Conservation (phyloP, 108 stramenopile species). For the Thalassiosira profunda region DNA sequence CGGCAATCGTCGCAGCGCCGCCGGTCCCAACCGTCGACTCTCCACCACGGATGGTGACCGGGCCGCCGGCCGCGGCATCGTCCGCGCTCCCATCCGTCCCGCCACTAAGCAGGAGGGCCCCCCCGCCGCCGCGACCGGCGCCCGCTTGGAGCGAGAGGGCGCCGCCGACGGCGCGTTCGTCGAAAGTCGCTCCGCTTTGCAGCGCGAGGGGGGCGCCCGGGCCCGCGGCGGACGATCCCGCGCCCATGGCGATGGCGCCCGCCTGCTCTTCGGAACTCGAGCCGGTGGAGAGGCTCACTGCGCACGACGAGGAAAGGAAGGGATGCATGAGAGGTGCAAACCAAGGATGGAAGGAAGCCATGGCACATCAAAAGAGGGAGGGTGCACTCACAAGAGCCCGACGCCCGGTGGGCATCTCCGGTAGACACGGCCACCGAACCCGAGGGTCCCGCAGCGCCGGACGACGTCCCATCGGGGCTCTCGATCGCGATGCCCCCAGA, state of each 20-base stretch:
- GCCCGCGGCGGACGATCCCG: not conserved
- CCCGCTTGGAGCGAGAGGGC: no score
- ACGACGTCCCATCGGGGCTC: conserved; percentile 10
- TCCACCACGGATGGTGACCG: conserved; percentile 8
- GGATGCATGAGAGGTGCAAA: not conserved
- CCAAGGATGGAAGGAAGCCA: not conserved
- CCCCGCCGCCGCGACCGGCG: no score
- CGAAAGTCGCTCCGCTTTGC: no score
- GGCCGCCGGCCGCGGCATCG: conserved; percentile 1
- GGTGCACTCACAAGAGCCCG: conserved; percentile 8
- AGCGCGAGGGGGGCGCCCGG: no score
- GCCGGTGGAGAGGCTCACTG: conserved; percentile 2
- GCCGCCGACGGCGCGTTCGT: no score
- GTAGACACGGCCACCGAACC: conserved; percentile 9
- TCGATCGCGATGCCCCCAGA: conserved; percentile 13
- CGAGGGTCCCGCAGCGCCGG: conserved; percentile 1
- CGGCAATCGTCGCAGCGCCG: conserved; percentile 2
- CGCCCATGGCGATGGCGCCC: not conserved
- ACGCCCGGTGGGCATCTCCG: conserved; percentile 7
- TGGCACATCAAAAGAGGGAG: no score
- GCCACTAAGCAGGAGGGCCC: no score
- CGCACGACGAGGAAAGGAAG: not conserved
- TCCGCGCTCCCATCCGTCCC: no score
- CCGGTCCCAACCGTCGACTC: not conserved
- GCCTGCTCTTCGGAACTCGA: not conserved